These are phyloP conservation scores for Gaeumannomyces tritici DNA, from an alignment of 2,329 filamentous ascomycete genomes.

Conservation along the genomic window DNA sequence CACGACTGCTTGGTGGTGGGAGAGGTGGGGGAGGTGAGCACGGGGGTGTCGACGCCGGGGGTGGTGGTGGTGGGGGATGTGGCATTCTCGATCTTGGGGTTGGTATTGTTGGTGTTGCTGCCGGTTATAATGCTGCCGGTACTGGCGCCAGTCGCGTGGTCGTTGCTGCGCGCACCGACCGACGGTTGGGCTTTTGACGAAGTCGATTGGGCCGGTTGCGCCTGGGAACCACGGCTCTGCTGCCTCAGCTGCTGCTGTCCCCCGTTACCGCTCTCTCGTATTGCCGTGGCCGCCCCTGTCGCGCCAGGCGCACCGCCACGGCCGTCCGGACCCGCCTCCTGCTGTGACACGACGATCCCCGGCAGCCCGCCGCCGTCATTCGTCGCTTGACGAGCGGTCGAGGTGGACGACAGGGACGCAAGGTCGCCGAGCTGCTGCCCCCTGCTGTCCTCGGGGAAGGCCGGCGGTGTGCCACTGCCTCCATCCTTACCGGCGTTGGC, in stretches of 20 bases:
- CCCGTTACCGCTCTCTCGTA: neutral
- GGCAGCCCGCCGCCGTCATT: neutral
- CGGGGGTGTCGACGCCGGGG: neutral
- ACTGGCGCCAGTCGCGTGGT: constrained; percentile 5
- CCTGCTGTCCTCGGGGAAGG: neutral
- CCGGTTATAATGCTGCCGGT: constrained; percentile 7
- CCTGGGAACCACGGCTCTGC: too few species aligned
- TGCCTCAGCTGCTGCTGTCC: constrained; percentile 2
- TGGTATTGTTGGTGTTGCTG: neutral
- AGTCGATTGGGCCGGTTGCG: too few species aligned
- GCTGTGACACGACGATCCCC: neutral
- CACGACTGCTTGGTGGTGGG: constrained; percentile 21
- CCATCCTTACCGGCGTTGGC: constrained; percentile 11
- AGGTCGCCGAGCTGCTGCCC: neutral
- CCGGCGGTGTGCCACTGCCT: constrained; percentile 10
- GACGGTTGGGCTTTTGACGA: too few species aligned
- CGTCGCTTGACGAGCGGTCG: neutral
- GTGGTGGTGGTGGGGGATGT: neutral
- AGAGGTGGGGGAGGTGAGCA: constrained; percentile 7
- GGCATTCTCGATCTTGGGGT: constrained; percentile 9
- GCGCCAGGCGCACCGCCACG: neutral
- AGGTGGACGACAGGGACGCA: neutral
- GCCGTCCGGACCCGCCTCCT: neutral
- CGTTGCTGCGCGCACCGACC: neutral
- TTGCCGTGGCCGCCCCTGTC: neutral